These are phyloP conservation scores for Gymnopus androsaceus DNA, from an alignment of 1,284 basidiomycete genomes.

Conservation along the genomic window DNA sequence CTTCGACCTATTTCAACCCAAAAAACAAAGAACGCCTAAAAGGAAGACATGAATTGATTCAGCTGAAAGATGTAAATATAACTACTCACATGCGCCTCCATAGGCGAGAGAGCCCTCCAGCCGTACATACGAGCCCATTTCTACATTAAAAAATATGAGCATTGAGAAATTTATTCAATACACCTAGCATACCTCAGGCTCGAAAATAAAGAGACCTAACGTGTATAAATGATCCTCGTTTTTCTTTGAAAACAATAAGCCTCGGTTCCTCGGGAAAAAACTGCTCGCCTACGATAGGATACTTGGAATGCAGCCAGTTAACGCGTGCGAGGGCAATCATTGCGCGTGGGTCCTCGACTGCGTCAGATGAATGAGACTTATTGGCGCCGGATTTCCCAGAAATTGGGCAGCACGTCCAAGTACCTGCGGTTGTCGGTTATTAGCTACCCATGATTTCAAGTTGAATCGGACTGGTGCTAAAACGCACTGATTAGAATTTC, in stretches of 20 bases:
- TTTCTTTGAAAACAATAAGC: conserved; percentile 20
- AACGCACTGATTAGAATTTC: conserved; percentile 40
- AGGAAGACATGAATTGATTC: not conserved
- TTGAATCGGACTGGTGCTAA: no score
- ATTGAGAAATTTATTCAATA: not conserved
- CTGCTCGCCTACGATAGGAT: conserved; percentile 39
- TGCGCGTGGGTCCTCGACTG: conserved; percentile 19
- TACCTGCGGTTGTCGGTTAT: conserved; percentile 31
- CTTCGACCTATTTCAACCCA: conserved; percentile 29
- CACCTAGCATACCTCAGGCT: conserved; percentile 27
- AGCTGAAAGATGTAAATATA: not conserved
- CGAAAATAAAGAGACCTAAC: conserved; percentile 30
- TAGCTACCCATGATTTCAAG: no score
- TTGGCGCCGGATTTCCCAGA: conserved; percentile 24
- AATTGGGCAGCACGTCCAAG: conserved; percentile 39
- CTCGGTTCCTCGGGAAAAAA: no score
- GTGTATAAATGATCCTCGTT: conserved; percentile 37
- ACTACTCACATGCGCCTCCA: conserved; percentile 17
- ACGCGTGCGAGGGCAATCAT: conserved; percentile 46
- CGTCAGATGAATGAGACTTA: not conserved
- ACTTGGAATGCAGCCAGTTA: conserved; percentile 49
- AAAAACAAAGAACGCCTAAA: conserved; percentile 32
- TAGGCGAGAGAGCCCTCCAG: conserved; percentile 24
- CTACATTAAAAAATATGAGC: conserved; percentile 11
- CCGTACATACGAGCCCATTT: conserved; percentile 24